A percentile compares a stretch with the other conserved stretches of the same genome.
Evolutionary conservation across 2,329 filamentous ascomycete species (phyloP).

Genomic region (Xylaria sp.): DNA sequence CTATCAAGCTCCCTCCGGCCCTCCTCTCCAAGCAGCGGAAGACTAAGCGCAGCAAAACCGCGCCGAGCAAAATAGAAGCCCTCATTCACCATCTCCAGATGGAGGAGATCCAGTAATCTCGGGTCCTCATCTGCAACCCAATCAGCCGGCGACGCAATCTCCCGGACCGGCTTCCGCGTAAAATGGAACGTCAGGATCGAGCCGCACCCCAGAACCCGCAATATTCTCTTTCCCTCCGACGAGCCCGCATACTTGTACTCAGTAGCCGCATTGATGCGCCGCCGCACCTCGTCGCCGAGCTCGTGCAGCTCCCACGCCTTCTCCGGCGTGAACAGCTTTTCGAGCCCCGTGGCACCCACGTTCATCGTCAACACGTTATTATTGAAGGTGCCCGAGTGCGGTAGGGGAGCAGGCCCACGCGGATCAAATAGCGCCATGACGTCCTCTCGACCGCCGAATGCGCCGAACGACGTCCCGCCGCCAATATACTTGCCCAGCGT

Average conservation of each 20-base stretch:
- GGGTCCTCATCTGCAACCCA: slow-evolving; percentile 27
- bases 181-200: slow-evolving; percentile 24
- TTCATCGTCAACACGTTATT: slow-evolving; percentile 54
- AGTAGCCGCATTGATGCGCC: slow-evolving; percentile 19
- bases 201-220: slow-evolving; percentile 17
- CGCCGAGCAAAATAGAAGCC: slow-evolving; percentile 40
- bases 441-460: slow-evolving; percentile 55
- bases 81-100: slow-evolving; percentile 42
- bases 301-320: slow-evolving; percentile 24
- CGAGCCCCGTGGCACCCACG: slow-evolving; percentile 38
- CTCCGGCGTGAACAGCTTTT: slow-evolving; percentile 28
- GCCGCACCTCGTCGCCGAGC: slow-evolving; percentile 26
- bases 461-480: slow-evolving; percentile 61
- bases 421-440: slow-evolving; percentile 55
- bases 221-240: not conserved
- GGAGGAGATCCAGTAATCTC: slow-evolving; percentile 39
- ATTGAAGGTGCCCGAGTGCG: slow-evolving; percentile 55
- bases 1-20: slow-evolving; percentile 32
- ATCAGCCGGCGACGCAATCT: slow-evolving; percentile 23
- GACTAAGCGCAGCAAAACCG: slow-evolving; percentile 38
- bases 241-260: slow-evolving; percentile 11
- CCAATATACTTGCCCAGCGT: slow-evolving; percentile 64
- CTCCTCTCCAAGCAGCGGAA: slow-evolving; percentile 35
- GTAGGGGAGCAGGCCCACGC: slow-evolving; percentile 32
- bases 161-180: slow-evolving; percentile 27